Evolutionary conservation across 2,329 filamentous ascomycete species (phyloP).

Genomic region (Dichotomopilus funicola): DNA sequence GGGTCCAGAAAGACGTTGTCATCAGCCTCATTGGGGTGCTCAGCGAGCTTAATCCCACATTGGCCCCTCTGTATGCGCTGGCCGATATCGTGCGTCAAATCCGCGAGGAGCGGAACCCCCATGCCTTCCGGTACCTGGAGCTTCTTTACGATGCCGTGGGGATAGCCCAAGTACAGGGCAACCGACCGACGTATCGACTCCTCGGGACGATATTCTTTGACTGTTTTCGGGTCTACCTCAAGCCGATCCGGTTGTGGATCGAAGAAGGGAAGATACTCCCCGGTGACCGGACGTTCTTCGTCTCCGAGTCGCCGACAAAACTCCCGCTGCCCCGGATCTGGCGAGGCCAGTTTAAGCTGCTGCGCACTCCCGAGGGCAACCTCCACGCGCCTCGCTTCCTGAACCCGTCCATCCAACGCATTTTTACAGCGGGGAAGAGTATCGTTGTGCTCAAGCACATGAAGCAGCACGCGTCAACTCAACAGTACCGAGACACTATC

Average conservation of each 20-base stretch:
- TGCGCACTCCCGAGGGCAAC: constrained; percentile 50
- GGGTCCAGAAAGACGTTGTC: constrained; percentile 44
- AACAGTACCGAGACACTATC: constrained; percentile 27
- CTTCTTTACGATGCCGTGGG: constrained; percentile 66
- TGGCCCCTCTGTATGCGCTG: constrained; percentile 53
- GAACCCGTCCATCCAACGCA: constrained; percentile 58
- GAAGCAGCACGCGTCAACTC: constrained; percentile 41
- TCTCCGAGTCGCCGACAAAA: constrained; percentile 52
- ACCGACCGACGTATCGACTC: constrained; percentile 53
- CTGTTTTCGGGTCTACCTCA: constrained; percentile 76
- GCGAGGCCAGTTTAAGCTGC: constrained; percentile 66
- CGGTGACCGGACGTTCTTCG: constrained; percentile 68
- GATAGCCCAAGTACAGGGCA: constrained; percentile 62
- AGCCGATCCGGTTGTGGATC: constrained; percentile 79
- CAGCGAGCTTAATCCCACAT: constrained; percentile 46
- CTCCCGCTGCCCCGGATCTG: constrained; percentile 63
- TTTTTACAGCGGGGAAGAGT: constrained; percentile 85
- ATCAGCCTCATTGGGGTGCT: constrained; percentile 62
- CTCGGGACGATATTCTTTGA: constrained; percentile 68
- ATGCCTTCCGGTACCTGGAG: constrained; percentile 70
- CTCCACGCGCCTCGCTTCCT: constrained; percentile 71
- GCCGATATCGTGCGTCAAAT: constrained; percentile 56
- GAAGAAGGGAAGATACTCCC: constrained; percentile 63
- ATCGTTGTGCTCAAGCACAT: constrained; percentile 75
- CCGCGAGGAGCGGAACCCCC: constrained; percentile 40